Evolutionary conservation across 2,329 filamentous ascomycete genomes (phyloP).

Genomic region (Sphaerulina populicola): DNA sequence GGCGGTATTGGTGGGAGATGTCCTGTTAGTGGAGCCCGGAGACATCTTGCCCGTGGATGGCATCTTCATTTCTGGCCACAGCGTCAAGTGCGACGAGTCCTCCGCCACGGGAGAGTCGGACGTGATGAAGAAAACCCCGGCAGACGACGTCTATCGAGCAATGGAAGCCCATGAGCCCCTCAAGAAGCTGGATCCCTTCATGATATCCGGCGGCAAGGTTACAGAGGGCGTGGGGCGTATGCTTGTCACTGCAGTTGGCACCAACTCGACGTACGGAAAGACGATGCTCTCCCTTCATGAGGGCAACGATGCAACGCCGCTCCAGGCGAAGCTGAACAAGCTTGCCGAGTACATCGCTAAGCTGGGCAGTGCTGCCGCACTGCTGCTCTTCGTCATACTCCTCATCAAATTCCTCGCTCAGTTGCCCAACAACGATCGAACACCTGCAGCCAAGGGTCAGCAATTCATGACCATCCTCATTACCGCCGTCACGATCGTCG

Average conservation of each 20-base stretch:
- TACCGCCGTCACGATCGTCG: slow-evolving; percentile 57
- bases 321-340: slow-evolving; percentile 69
- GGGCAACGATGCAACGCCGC: slow-evolving; percentile 66
- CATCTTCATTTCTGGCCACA: slow-evolving; percentile 60
- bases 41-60: slow-evolving; percentile 65
- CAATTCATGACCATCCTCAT: slow-evolving; percentile 57
- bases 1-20: slow-evolving; percentile 64
- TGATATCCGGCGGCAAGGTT: slow-evolving; percentile 77
- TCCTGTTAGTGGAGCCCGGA: slow-evolving; percentile 64
- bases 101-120: slow-evolving; percentile 70
- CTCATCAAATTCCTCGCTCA: slow-evolving; percentile 75
- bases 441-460: slow-evolving; percentile 67
- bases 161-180: slow-evolving; percentile 55
- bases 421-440: slow-evolving; percentile 47
- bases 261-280: slow-evolving; percentile 67
- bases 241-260: slow-evolving; percentile 64
- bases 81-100: slow-evolving; percentile 64
- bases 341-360: slow-evolving; percentile 75
- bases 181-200: slow-evolving; percentile 69
- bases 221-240: slow-evolving; percentile 68
- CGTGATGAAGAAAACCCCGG: slow-evolving; percentile 58
- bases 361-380: slow-evolving; percentile 64
- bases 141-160: slow-evolving; percentile 56
- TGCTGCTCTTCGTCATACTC: slow-evolving; percentile 73
- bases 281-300: slow-evolving; percentile 71